A percentile compares a stretch with the other conserved stretches of the same genome.
Evolutionary conservation across 805 yeast genomes (phyloP).

Genomic region (Zygosaccharomyces rouxii): DNA sequence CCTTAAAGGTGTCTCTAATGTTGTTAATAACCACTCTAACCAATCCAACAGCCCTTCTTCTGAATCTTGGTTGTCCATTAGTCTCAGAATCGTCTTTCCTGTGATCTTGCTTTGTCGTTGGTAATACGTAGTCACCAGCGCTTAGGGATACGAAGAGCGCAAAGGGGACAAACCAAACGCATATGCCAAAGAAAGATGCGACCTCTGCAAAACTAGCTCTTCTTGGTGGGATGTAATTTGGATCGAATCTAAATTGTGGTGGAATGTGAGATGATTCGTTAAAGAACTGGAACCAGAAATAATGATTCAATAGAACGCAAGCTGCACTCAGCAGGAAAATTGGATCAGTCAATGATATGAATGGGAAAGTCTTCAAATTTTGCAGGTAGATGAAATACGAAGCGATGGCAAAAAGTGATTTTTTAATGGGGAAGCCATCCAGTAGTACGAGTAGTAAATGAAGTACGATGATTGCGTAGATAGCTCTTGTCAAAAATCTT

Average conservation of each 20-base stretch:
- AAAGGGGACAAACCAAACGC: constrained; percentile 93
- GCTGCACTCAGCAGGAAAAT: constrained; percentile 66
- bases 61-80: constrained; percentile 22
- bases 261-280: constrained; percentile 57
- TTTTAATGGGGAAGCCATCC: constrained; percentile 74
- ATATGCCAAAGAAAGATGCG: constrained; percentile 90
- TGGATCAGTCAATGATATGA: constrained; percentile 68
- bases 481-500: constrained; percentile 57
- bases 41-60: constrained; percentile 52
- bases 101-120: constrained; percentile 40
- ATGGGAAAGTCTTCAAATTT: constrained; percentile 79
- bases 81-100: constrained; percentile 27
- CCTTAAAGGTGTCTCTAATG: constrained; percentile 38
- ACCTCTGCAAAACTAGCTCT: constrained; percentile 84
- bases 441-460: constrained; percentile 57
- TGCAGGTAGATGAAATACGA: constrained; percentile 72
- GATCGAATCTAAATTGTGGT: constrained; percentile 55
- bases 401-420: constrained; percentile 61
- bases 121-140: constrained; percentile 86
- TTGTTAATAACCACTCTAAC: constrained; percentile 62
- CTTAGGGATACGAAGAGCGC: constrained; percentile 85
- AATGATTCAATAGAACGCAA: constrained; percentile 75
- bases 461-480: constrained; percentile 53
- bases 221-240: constrained; percentile 57
- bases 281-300: constrained; percentile 85